A percentile compares a stretch with the other conserved stretches of the same genome.
phyloP scores from a whole-genome alignment of 1,139 yeast species.

The Protomyces inundatus region DNA sequence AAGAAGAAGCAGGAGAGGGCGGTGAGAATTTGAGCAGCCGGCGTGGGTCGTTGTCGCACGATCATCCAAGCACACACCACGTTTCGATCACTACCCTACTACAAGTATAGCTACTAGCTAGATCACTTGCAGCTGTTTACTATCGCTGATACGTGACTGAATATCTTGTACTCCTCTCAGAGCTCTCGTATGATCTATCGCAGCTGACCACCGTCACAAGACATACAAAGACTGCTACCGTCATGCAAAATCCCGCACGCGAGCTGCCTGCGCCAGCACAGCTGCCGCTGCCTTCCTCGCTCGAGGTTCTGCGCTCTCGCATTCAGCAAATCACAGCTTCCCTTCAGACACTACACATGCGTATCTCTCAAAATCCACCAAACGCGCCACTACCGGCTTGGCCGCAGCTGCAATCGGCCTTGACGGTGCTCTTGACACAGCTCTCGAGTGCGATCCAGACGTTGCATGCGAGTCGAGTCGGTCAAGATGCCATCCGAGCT shows the following conservation, averaged over 20 bases:
- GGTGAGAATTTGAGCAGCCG: neutral
- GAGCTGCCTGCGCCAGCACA: neutral
- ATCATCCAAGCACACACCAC: no score
- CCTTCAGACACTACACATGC: constrained; percentile 11
- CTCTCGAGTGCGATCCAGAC: constrained; percentile 13
- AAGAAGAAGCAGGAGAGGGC: neutral
- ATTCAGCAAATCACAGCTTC: constrained; percentile 23
- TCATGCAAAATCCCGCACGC: no score
- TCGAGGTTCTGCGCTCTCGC: constrained; percentile 14
- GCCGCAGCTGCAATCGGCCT: constrained; percentile 15
- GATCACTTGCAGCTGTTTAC: no score
- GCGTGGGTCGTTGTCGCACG: no score
- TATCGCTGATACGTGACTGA: no score
- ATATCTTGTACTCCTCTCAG: no score
- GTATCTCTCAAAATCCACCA: neutral
- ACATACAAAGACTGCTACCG: no score
- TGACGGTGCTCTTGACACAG: constrained; percentile 15
- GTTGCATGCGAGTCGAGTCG: neutral
- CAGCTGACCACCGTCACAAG: no score
- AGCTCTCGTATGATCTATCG: no score
- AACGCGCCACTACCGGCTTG: constrained; percentile 10
- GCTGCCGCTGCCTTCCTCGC: constrained; percentile 15
- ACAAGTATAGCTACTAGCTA: no score
- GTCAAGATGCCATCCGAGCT: constrained; percentile 15
- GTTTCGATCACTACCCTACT: no score